Evolutionary conservation across 331 rosid species (phyloP).

Genomic region (Malus hybrid): DNA sequence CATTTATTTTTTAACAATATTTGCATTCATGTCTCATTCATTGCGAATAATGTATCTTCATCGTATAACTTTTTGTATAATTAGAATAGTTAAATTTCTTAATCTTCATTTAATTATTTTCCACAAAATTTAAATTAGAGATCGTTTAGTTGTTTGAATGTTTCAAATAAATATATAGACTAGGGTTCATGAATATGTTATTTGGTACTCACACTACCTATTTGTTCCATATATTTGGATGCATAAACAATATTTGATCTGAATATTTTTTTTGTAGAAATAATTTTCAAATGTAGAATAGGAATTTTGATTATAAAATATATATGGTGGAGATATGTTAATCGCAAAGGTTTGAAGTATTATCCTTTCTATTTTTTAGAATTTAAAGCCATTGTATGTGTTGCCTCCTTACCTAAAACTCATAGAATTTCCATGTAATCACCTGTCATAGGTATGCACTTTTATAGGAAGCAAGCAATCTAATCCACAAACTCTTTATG

Average conservation of each 20-base stretch:
- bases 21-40: neutral
- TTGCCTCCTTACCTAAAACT: neutral
- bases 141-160: no score
- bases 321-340: no score
- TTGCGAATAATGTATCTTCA: no score
- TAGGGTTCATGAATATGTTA: neutral
- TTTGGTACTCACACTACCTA: neutral
- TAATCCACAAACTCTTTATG: slow-evolving; percentile 10
- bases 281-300: neutral
- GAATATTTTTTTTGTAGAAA: no score
- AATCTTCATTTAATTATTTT: neutral
- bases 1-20: neutral
- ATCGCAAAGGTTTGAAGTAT: no score
- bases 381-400: neutral
- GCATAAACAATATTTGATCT: neutral
- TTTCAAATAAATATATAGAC: no score
- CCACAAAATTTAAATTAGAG: no score
- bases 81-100: no score
- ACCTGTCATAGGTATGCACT: neutral
- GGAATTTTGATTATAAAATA: no score
- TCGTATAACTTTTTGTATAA: no score
- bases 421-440: slow-evolving; percentile 7
- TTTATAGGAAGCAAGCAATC: slow-evolving; percentile 2
- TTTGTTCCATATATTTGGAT: no score
- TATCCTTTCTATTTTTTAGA: neutral